These are phyloP conservation scores for Lignosus rhinocerotis DNA, from an alignment of 1,284 basidiomycete species.

Conservation along the genomic window DNA sequence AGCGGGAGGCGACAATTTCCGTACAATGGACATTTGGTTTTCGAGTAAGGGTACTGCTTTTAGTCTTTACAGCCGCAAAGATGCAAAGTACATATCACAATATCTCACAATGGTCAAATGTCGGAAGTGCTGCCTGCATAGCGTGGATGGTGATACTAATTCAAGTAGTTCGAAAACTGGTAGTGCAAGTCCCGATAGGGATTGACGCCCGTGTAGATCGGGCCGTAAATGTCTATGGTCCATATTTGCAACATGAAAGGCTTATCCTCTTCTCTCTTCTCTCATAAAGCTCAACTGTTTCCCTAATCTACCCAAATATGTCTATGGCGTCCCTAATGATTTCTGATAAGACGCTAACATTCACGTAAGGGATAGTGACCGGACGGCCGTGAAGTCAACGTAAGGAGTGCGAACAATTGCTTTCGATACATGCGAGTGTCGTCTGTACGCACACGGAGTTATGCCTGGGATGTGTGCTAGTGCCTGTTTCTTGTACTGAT, in stretches of 20 bases:
- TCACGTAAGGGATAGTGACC: neutral
- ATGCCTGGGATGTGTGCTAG: neutral
- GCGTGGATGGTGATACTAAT: too few species aligned
- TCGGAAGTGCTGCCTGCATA: too few species aligned
- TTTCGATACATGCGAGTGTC: neutral
- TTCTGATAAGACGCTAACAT: neutral
- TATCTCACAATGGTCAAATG: too few species aligned
- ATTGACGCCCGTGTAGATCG: too few species aligned
- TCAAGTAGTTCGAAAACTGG: too few species aligned
- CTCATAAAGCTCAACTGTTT: neutral
- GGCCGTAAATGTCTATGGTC: too few species aligned
- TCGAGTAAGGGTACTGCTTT: neutral
- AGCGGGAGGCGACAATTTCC: conserved; percentile 24
- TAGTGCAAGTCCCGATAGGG: too few species aligned
- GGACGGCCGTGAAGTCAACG: neutral
- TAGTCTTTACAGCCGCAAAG: neutral
- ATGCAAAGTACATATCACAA: too few species aligned
- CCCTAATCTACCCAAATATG: neutral
- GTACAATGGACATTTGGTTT: conserved; percentile 38
- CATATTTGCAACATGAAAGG: too few species aligned
- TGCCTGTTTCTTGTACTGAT: neutral
- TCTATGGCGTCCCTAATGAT: neutral
- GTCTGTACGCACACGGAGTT: neutral
- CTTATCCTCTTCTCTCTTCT: too few species aligned
- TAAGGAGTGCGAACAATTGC: neutral